Base-by-base conservation (phyloP, 1,284 basidiomycete genomes). In the Ganoderma boninense region DNA sequence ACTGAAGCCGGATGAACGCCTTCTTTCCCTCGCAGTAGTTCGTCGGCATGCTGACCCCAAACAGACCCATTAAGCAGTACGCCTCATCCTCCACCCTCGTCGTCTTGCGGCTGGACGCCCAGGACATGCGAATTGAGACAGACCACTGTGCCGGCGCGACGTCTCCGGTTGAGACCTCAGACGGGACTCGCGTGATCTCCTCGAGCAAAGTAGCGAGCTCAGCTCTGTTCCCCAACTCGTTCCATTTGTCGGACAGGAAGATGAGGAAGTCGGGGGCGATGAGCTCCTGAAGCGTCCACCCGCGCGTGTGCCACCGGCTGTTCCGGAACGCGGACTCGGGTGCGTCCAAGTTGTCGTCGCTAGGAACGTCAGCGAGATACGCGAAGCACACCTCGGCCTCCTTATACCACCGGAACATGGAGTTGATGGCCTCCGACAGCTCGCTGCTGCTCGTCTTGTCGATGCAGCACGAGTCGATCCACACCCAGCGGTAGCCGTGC, bases 11-110 rank as follows among this genome's bases (percentile, higher is more conserved):
- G 4, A 42, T 8, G 56, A 68, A 68, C 7, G 67, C 67, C 42
- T 11, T 29, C 18, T 43, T 40, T 4, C 67, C 67, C 10, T 68
- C 67, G 6, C 67, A 62, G 23, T 68, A 68, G 40, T 64, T 68
- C 16, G 67, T 68, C n/a, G 67, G 67, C 62, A 68, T 68, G 44
- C 49, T 29, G 29, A 68, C 61, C 23, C 43, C 38, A 40, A 68
- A 64, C 8, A 68, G 66, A 10, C 66, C 66, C 62, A 68, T 64
- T 3, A 68, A 56, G 18, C 62, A 63, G 54, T 68, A 68, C 4
- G 67, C 67, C 56, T 68, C 67, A 44, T 68, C 67, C 35, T 68
- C 67, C 16, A 64, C 16, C n/a, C 67, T 38, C 14, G 43, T 64
- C 56, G 67, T 64, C 23, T 20, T 40, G 6, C 67, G 62, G 13